Percentiles rank a stretch among this genome's conserved stretches.
Evolutionary conservation across 768 basidiomycete genomes (phyloP).

Genomic region (Steccherinum ochraceum): DNA sequence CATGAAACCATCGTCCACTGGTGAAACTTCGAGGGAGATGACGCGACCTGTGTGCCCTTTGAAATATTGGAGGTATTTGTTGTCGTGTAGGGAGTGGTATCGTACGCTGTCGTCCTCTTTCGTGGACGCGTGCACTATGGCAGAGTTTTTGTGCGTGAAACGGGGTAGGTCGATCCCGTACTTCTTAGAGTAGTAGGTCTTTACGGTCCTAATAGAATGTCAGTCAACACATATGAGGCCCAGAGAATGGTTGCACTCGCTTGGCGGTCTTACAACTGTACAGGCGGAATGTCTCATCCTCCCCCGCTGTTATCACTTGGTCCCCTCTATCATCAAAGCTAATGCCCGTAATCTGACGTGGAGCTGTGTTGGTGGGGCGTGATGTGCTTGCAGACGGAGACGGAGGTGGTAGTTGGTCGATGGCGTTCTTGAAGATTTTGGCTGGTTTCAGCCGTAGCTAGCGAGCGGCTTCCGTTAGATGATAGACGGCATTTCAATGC

Average conservation of each 20-base stretch:
- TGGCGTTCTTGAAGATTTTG: conserved; percentile 78
- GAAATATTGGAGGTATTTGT: conserved; percentile 94
- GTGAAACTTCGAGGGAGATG: conserved; percentile 85
- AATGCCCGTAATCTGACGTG: conserved; percentile 79
- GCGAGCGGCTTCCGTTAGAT: too few relatives aligned
- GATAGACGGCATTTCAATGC: too few relatives aligned
- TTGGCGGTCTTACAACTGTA: conserved; percentile 90
- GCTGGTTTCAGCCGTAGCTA: conserved; percentile 70
- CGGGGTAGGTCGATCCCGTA: conserved; percentile 94
- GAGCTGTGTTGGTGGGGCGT: conserved; percentile 32
- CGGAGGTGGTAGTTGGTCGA: conserved; percentile 53
- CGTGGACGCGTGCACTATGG: conserved; percentile 86
- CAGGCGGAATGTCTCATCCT: conserved; percentile 88
- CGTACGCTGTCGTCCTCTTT: conserved; percentile 94
- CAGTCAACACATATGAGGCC: conserved; percentile 22
- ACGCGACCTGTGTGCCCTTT: conserved; percentile 89
- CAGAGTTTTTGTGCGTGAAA: conserved; percentile 86
- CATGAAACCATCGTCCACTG: conserved; percentile 92
- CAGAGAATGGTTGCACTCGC: conserved; percentile 49
- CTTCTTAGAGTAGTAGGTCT: conserved; percentile 87
- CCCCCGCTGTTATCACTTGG: conserved; percentile 75
- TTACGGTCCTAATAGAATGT: conserved; percentile 51
- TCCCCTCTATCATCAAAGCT: conserved; percentile 91
- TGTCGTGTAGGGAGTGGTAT: conserved; percentile 93
- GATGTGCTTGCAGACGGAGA: conserved; percentile 32